Conservation (phyloP, 495 filamentous ascomycete species). For the Penicillium flavigenum region DNA sequence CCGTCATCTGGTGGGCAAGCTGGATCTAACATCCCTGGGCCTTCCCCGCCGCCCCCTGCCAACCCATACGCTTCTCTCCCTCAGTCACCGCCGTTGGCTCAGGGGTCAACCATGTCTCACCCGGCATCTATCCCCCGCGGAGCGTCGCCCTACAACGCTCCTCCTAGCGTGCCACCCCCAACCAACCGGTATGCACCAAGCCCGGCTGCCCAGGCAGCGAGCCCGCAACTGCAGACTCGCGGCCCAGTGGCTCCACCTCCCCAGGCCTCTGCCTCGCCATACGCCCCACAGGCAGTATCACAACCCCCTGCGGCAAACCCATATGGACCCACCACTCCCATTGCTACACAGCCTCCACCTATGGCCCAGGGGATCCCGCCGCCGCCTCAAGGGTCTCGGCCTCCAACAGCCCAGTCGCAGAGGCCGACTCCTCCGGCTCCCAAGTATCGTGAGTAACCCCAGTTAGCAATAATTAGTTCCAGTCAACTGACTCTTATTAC, state of each 20-base stretch:
- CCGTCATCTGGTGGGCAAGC: constrained; percentile 43
- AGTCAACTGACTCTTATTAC: constrained; percentile 13
- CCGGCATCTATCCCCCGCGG: constrained; percentile 66
- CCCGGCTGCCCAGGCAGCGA: constrained; percentile 57
- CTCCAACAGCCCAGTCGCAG: constrained; percentile 53
- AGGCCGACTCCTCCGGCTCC: constrained; percentile 47
- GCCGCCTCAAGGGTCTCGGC: constrained; percentile 46
- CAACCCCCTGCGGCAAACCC: constrained; percentile 42
- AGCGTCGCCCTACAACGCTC: constrained; percentile 85
- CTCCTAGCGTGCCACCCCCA: constrained; percentile 69
- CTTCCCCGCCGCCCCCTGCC: constrained; percentile 57
- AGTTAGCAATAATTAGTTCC: constrained; percentile 15
- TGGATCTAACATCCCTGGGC: constrained; percentile 44
- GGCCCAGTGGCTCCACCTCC: constrained; percentile 50
- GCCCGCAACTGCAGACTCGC: constrained; percentile 43
- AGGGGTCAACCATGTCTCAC: constrained; percentile 34
- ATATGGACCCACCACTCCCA: constrained; percentile 47
- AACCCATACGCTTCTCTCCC: constrained; percentile 68
- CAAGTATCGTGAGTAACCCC: constrained; percentile 63
- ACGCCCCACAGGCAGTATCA: constrained; percentile 52
- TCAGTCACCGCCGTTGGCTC: constrained; percentile 33
- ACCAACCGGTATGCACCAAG: constrained; percentile 85
- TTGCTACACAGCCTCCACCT: constrained; percentile 39
- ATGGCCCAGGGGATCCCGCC: constrained; percentile 45
- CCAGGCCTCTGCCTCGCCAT: constrained; percentile 56